A percentile compares a stretch with the other conserved stretches of the same genome.
Evolutionary conservation across 257 asterid species (phyloP).

Genomic region (Nicotiana attenuata): DNA sequence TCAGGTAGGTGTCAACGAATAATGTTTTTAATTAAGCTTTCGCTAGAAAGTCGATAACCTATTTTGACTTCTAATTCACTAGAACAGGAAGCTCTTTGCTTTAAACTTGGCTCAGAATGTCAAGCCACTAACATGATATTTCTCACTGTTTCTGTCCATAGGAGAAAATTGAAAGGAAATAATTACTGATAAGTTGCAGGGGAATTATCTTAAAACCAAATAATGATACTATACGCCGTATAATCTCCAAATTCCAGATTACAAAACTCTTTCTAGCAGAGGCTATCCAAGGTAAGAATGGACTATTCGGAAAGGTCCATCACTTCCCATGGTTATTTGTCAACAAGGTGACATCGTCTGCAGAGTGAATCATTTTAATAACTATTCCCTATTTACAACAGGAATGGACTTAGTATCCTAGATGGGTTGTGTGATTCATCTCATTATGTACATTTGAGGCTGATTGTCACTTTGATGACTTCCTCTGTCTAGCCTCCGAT

Average conservation of each 20-base stretch:
- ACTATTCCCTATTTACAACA: conserved; percentile 23
- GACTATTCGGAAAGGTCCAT: background rate
- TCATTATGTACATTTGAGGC: conserved; percentile 17
- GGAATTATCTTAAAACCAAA: background rate
- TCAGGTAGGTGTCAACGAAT: background rate
- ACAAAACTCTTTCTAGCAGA: conserved; percentile 8
- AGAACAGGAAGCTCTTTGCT: background rate
- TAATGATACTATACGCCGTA: background rate
- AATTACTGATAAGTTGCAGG: background rate
- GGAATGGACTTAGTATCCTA: conserved; percentile 15
- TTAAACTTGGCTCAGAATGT: background rate
- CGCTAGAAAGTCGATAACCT: background rate
- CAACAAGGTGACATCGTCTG: conserved; percentile 15
- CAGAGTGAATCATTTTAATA: background rate
- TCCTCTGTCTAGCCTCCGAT: conserved; percentile 19
- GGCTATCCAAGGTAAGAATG: background rate
- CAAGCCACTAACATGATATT: background rate
- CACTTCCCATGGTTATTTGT: background rate
- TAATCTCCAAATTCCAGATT: background rate
- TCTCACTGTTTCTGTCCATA: background rate
- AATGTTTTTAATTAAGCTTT: background rate
- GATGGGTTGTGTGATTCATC: conserved; percentile 10
- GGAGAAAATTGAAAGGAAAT: background rate
- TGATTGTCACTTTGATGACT: conserved; percentile 11
- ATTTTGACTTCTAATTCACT: background rate